Conservation (phyloP, 345 rosid species). For the Cardamine chenopodiifolia region DNA sequence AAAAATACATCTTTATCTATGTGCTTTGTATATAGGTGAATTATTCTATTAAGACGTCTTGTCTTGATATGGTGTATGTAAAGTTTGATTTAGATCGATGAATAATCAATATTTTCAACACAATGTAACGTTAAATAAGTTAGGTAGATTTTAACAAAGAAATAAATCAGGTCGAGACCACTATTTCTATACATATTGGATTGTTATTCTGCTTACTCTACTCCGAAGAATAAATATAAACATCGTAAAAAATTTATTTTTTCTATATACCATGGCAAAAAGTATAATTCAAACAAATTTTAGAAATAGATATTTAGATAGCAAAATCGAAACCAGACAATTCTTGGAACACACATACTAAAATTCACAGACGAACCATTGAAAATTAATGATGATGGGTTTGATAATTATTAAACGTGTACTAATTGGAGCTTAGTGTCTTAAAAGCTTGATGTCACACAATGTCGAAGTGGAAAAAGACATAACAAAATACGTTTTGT, state of each 20-base stretch:
- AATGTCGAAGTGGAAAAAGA: constrained; percentile 36
- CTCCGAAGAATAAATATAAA: background rate
- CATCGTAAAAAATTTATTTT: background rate
- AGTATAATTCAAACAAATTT: background rate
- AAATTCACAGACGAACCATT: constrained; percentile 16
- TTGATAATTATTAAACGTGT: constrained; percentile 25
- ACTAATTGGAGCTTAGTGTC: constrained; percentile 28
- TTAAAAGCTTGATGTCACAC: constrained; percentile 28
- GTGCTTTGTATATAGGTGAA: background rate
- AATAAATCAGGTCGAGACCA: background rate
- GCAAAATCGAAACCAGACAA: background rate
- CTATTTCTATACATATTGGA: background rate
- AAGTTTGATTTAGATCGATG: constrained; percentile 6
- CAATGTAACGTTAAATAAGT: background rate
- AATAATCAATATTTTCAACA: constrained; percentile 7
- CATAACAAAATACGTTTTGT: constrained; percentile 17
- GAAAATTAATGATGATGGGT: constrained; percentile 2
- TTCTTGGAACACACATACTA: background rate
- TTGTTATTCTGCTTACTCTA: background rate
- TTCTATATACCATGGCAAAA: background rate
- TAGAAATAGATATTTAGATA: background rate
- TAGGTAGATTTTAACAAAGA: background rate
- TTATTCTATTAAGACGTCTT: constrained; percentile 17
- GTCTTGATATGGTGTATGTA: constrained; percentile 14
- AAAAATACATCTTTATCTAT: background rate